phyloP scores from a whole-genome alignment of 2,329 filamentous ascomycete genomes.

The Fusarium sp. region DNA sequence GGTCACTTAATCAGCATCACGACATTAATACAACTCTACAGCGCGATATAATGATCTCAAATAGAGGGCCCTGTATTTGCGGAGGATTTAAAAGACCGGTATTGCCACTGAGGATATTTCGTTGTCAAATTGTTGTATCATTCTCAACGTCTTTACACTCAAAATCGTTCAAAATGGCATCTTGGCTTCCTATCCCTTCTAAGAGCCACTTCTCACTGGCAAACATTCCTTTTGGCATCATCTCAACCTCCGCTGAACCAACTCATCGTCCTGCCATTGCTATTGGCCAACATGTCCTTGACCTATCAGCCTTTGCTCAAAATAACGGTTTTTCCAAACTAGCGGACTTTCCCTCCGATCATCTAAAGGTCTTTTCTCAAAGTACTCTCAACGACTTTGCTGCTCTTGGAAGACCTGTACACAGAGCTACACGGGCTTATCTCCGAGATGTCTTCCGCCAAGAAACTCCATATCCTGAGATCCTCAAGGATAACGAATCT shows the following conservation, averaged over 20 bases:
- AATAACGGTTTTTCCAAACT: constrained; percentile 51
- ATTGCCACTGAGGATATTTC: background rate
- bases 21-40: background rate
- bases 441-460: constrained; percentile 70
- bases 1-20: background rate
- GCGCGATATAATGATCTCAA: background rate
- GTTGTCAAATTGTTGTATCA: background rate
- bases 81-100: background rate
- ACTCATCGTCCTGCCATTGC: constrained; percentile 73
- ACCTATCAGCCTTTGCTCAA: constrained; percentile 70
- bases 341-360: constrained; percentile 38
- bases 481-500: constrained; percentile 49
- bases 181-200: constrained; percentile 4
- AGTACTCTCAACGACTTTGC: constrained; percentile 48
- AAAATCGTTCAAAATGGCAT: background rate
- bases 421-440: constrained; percentile 74
- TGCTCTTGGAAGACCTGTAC: constrained; percentile 70
- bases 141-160: background rate
- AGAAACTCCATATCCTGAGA: constrained; percentile 54
- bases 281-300: constrained; percentile 76
- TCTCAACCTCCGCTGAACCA: constrained; percentile 67
- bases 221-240: constrained; percentile 86
- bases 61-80: background rate
- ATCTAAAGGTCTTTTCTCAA: constrained; percentile 42
- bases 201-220: constrained; percentile 60